Evolutionary conservation across 768 basidiomycete species (phyloP).

Genomic region (Neoboletus brunneissimus): DNA sequence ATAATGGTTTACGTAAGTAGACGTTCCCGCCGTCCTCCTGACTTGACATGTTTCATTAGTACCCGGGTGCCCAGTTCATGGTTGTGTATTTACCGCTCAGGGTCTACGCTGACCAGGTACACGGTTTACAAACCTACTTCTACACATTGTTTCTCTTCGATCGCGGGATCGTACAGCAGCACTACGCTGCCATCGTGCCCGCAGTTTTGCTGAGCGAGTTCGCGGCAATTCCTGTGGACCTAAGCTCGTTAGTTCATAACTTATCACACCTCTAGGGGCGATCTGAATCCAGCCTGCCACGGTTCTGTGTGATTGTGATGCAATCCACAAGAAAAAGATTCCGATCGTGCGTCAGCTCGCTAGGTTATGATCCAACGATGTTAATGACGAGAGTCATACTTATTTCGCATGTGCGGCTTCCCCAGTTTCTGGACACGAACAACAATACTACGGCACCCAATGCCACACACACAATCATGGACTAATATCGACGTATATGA

Average conservation of each 20-base stretch:
- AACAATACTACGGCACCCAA: background rate
- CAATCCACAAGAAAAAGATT: no score
- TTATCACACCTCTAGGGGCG: background rate
- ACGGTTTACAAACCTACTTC: background rate
- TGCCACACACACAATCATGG: no score
- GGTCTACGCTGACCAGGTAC: background rate
- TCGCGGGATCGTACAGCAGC: background rate
- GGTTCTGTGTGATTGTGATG: no score
- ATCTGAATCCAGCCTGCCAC: no score
- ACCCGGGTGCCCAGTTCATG: background rate
- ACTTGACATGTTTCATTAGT: no score
- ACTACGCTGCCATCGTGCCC: background rate
- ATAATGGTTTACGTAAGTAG: conserved; percentile 16
- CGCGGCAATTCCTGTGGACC: background rate
- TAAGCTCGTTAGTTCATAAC: background rate
- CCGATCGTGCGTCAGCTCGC: no score
- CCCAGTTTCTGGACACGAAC: background rate
- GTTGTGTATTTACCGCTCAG: background rate
- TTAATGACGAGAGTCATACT: background rate
- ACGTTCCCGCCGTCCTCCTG: no score
- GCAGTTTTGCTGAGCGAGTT: background rate
- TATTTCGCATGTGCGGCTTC: no score
- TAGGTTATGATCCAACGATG: no score
- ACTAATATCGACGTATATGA: no score
- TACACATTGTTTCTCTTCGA: background rate